These are phyloP conservation scores for Phaffia tasmanica DNA, from an alignment of 768 basidiomycete species.

Conservation along the genomic window DNA sequence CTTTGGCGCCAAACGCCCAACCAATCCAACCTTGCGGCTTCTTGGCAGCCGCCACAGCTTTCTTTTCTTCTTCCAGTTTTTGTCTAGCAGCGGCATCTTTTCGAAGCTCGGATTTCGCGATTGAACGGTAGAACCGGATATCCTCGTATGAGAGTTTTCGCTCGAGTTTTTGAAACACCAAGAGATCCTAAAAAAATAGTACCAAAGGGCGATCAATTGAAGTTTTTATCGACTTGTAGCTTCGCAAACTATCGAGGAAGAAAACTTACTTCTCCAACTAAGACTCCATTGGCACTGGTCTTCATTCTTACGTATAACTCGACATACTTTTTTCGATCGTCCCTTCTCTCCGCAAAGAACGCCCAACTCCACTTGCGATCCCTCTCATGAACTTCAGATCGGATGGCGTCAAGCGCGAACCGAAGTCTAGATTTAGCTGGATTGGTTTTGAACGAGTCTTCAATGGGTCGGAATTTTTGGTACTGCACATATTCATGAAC, in stretches of 20 bases:
- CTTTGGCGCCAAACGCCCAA: conserved; percentile 66
- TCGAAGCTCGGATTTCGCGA: conserved; percentile 73
- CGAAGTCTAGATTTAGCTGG: conserved; percentile 56
- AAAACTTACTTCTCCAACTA: conserved; percentile 47
- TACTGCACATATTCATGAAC: conserved; percentile 47
- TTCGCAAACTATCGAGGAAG: not conserved
- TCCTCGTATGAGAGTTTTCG: conserved; percentile 81
- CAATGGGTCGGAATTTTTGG: conserved; percentile 61
- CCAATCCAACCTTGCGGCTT: conserved; percentile 41
- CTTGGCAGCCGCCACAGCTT: conserved; percentile 48
- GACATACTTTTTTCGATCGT: conserved; percentile 76
- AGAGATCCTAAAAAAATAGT: conserved; percentile 30
- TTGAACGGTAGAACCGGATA: conserved; percentile 91
- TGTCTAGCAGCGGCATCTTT: conserved; percentile 65
- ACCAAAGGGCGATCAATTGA: not conserved
- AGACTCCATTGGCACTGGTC: conserved; percentile 45
- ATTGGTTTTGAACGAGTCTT: conserved; percentile 52
- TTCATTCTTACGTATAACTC: conserved; percentile 60
- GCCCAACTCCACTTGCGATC: conserved; percentile 82
- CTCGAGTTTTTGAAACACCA: conserved; percentile 55
- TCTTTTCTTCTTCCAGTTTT: conserved; percentile 58
- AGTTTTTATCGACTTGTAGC: not conserved
- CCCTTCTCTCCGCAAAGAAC: conserved; percentile 74
- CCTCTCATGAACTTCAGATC: conserved; percentile 70
- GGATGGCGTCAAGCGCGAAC: conserved; percentile 69